These are phyloP conservation scores for Cladorrhinum sp. DNA, from an alignment of 2,329 filamentous ascomycete species.

Conservation along the genomic window DNA sequence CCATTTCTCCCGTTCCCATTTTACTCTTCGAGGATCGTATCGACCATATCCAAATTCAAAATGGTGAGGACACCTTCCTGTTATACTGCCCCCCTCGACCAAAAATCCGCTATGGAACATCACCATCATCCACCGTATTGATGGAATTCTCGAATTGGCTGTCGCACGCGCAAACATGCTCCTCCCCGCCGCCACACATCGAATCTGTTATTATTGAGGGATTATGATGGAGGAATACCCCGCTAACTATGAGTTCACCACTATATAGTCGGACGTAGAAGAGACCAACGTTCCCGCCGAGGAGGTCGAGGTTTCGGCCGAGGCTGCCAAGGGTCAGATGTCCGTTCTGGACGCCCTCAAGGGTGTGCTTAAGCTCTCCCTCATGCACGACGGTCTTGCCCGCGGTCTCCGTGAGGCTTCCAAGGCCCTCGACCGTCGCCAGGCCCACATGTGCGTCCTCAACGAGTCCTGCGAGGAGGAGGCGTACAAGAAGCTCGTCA, in stretches of 20 bases:
- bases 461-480: constrained; percentile 99
- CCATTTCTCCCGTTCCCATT: constrained; percentile 15
- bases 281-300: constrained; percentile 82
- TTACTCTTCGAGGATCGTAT: constrained; percentile 66
- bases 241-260: constrained; percentile 25
- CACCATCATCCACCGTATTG: neutral
- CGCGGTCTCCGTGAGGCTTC: constrained; percentile 96
- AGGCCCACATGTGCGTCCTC: constrained; percentile 99
- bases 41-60: constrained; percentile 55
- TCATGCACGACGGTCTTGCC: constrained; percentile 99
- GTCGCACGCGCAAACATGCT: neutral
- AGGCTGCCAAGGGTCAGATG: constrained; percentile 91
- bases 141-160: neutral
- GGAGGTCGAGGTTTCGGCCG: constrained; percentile 95
- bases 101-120: neutral
- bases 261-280: constrained; percentile 97
- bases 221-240: constrained; percentile 13
- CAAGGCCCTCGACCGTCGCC: constrained; percentile 97
- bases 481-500: constrained; percentile 99
- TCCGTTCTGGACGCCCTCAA: constrained; percentile 97
- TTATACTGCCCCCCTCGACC: neutral
- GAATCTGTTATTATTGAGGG: neutral
- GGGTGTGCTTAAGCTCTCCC: constrained; percentile 95
- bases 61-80: constrained; percentile 49
- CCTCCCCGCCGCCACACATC: neutral